phyloP scores from a whole-genome alignment of 2,329 filamentous ascomycete species.

The Beauveria brongniartii region DNA sequence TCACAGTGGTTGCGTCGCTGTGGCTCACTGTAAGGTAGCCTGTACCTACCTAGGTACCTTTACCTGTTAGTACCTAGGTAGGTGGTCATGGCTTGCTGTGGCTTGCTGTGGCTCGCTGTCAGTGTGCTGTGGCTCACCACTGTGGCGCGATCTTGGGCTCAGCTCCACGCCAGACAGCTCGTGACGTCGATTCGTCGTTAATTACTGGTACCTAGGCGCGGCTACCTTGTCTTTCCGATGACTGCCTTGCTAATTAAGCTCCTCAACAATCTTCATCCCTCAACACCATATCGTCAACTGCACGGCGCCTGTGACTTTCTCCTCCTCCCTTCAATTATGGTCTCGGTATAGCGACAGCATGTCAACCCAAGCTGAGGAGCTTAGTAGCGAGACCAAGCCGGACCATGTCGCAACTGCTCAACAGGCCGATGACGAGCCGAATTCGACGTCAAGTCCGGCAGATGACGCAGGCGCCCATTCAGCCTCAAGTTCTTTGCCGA shows the following conservation, averaged over 20 bases:
- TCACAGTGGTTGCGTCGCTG: neutral
- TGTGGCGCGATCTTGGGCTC: conserved; percentile 3
- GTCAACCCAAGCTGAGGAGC: conserved; percentile 12
- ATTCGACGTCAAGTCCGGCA: neutral
- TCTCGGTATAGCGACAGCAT: conserved; percentile 3
- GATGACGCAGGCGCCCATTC: neutral
- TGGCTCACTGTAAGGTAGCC: neutral
- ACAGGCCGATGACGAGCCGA: neutral
- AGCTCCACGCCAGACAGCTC: conserved; percentile 11
- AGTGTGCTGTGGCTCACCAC: neutral
- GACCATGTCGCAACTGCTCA: neutral
- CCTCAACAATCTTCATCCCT: neutral
- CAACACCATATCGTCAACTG: neutral
- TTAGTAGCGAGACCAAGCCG: conserved; percentile 8
- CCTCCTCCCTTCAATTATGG: neutral
- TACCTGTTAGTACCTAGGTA: no score
- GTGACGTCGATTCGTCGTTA: conserved; percentile 19
- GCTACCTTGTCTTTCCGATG: neutral
- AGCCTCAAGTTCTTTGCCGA: neutral
- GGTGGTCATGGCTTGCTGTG: no score
- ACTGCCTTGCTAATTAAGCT: neutral
- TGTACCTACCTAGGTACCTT: no score
- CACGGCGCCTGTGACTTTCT: neutral
- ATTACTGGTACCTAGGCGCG: neutral
- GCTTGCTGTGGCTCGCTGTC: neutral